Evolutionary conservation across 2,329 filamentous ascomycete species (phyloP).

Genomic region (Cercospora sp.): DNA sequence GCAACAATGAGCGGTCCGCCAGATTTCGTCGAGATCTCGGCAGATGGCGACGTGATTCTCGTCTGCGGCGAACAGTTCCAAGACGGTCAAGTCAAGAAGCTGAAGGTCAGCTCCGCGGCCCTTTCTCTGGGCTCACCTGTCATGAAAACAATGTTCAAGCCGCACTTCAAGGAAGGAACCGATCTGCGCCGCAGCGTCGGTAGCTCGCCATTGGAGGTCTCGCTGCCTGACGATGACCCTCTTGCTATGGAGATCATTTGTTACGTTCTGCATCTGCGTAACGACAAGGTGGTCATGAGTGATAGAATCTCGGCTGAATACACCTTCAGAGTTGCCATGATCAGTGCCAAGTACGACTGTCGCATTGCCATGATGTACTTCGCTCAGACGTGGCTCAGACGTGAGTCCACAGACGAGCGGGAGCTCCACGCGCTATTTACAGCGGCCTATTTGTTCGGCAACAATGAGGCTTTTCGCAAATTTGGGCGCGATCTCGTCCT

Average conservation of each 20-base stretch:
- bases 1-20: not conserved
- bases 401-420: not conserved
- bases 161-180: not conserved
- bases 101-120: not conserved
- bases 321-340: not conserved
- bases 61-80: not conserved
- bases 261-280: not conserved
- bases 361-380: not conserved
- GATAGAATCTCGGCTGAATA: too few species aligned
- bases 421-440: not conserved
- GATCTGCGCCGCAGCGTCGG: not conserved
- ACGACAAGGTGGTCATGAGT: not conserved
- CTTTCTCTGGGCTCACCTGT: not conserved
- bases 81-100: not conserved
- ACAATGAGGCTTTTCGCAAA: not conserved
- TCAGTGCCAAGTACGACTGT: not conserved
- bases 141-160: not conserved
- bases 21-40: not conserved
- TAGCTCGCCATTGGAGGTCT: not conserved
- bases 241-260: not conserved
- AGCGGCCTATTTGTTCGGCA: not conserved
- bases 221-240: not conserved
- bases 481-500: not conserved
- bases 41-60: not conserved
- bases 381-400: not conserved